A percentile compares a stretch with the other conserved stretches of the same genome.
These are phyloP conservation scores for Scutellaria galericulata DNA, from an alignment of 257 asterid genomes.

Conservation along the genomic window DNA sequence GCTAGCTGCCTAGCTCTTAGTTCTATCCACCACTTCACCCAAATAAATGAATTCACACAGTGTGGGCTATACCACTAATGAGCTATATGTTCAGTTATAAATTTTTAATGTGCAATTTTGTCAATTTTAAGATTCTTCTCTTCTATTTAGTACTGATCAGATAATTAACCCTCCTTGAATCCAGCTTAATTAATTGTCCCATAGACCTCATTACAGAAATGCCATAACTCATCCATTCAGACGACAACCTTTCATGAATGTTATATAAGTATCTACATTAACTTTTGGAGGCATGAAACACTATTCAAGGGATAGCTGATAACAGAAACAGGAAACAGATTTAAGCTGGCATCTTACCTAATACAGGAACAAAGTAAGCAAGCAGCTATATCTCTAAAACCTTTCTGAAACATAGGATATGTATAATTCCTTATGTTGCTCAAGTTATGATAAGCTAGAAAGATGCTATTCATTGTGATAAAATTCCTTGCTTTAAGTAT, in stretches of 20 bases:
- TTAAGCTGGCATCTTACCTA: not conserved
- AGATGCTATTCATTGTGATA: not conserved
- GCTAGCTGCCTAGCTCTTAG: too few species aligned
- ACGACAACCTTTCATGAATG: not conserved
- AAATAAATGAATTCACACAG: too few species aligned
- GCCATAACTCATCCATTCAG: constrained; percentile 2
- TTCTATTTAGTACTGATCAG: not conserved
- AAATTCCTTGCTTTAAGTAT: constrained; percentile 7
- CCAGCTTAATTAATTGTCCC: too few species aligned
- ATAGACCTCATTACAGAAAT: not conserved
- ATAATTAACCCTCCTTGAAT: not conserved
- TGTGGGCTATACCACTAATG: not conserved
- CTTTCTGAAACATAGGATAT: not conserved
- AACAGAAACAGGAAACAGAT: not conserved
- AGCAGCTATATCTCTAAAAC: not conserved
- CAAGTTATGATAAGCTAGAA: not conserved
- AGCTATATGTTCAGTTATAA: not conserved
- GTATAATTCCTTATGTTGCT: constrained; percentile 3
- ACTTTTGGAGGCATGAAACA: not conserved
- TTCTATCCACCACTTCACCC: too few species aligned
- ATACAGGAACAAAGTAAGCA: not conserved
- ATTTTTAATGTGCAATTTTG: not conserved
- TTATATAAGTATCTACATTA: not conserved
- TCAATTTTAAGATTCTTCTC: constrained; percentile 7
- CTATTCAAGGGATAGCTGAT: not conserved